Evolutionary conservation across 805 yeast genomes (phyloP).

Genomic region (Metschnikowia kunwiensis): DNA sequence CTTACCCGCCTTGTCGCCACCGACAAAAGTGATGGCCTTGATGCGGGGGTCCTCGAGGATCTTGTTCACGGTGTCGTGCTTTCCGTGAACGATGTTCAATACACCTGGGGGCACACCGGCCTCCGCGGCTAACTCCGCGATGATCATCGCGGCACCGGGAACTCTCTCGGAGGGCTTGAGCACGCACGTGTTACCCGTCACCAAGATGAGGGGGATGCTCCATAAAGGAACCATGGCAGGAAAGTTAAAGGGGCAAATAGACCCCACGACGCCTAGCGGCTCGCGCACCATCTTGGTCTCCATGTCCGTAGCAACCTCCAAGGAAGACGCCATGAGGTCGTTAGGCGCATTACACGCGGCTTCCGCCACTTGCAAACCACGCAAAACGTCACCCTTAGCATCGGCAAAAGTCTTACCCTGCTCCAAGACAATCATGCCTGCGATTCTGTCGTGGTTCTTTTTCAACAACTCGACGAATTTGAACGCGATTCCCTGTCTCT

Average conservation of each 20-base stretch:
- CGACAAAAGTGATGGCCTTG: conserved; percentile 76
- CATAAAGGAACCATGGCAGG: conserved; percentile 78
- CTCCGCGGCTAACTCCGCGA: conserved; percentile 66
- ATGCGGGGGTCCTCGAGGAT: conserved; percentile 69
- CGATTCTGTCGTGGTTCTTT: conserved; percentile 64
- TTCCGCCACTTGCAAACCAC: conserved; percentile 79
- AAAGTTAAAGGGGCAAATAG: conserved; percentile 79
- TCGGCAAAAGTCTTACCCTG: conserved; percentile 72
- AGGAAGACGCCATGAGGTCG: conserved; percentile 58
- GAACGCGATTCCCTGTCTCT: conserved; percentile 71
- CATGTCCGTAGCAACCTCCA: conserved; percentile 72
- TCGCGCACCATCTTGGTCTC: conserved; percentile 74
- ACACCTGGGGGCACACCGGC: conserved; percentile 79
- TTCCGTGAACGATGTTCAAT: conserved; percentile 69
- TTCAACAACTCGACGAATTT: conserved; percentile 63
- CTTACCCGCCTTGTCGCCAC: conserved; percentile 75
- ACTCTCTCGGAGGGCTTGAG: conserved; percentile 63
- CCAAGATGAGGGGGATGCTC: conserved; percentile 60
- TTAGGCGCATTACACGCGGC: conserved; percentile 64
- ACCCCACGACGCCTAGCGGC: conserved; percentile 73
- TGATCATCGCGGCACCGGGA: conserved; percentile 76
- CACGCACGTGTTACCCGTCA: conserved; percentile 69
- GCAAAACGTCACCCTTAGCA: conserved; percentile 68
- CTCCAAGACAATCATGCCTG: conserved; percentile 49
- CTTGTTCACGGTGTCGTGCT: conserved; percentile 68